Conservation (phyloP, 345 rosid species). For the Psidium guajava region DNA sequence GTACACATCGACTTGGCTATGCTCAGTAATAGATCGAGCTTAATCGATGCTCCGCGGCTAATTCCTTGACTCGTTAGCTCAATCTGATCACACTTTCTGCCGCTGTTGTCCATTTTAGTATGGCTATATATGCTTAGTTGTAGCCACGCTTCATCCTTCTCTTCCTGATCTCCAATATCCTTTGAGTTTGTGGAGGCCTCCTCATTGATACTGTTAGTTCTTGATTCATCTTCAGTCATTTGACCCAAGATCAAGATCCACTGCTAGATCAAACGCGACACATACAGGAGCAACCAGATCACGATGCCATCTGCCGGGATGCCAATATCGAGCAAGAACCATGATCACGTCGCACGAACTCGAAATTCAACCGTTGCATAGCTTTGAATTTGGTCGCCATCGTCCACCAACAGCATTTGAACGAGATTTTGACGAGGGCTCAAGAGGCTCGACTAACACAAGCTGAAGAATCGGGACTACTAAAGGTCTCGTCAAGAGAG, state of each 20-base stretch:
- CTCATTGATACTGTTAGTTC: conserved; percentile 32
- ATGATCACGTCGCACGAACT: conserved; percentile 47
- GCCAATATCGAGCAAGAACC: conserved; percentile 38
- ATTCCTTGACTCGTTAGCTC: conserved; percentile 4
- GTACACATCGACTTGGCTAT: no score
- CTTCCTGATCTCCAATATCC: no score
- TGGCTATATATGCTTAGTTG: conserved; percentile 50
- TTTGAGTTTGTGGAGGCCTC: conserved; percentile 38
- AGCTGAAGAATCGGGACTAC: no score
- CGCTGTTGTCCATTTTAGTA: neutral
- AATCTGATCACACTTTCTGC: neutral
- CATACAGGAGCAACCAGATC: neutral
- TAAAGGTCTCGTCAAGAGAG: no score
- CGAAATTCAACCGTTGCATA: no score
- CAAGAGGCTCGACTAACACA: no score
- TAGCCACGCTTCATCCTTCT: conserved; percentile 54
- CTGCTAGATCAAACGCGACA: neutral
- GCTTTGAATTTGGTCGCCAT: no score
- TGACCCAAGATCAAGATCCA: conserved; percentile 23
- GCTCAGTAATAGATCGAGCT: conserved; percentile 53
- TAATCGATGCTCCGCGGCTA: conserved; percentile 25
- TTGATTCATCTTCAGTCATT: conserved; percentile 82
- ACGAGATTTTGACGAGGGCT: no score
- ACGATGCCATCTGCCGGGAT: neutral
- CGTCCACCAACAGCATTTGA: no score